phyloP scores from a whole-genome alignment of 2,329 filamentous ascomycete species.

The Stagonosporopsis tanaceti region DNA sequence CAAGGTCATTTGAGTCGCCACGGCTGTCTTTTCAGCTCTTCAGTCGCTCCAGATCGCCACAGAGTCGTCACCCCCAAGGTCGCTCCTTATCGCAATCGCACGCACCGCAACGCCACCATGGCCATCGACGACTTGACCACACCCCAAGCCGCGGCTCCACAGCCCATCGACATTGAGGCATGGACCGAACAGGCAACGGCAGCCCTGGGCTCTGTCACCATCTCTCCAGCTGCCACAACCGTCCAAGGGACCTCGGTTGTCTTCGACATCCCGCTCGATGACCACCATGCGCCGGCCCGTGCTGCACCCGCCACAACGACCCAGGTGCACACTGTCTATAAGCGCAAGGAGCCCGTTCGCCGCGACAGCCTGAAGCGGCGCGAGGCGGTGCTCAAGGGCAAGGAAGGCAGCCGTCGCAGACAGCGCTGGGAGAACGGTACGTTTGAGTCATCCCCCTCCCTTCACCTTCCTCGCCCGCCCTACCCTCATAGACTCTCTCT shows the following conservation, averaged over 20 bases:
- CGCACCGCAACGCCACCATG: conserved; percentile 37
- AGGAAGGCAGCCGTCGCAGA: conserved; percentile 85
- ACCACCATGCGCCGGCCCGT: conserved; percentile 49
- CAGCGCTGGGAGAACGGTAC: conserved; percentile 95
- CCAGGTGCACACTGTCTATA: conserved; percentile 57
- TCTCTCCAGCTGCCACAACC: conserved; percentile 43
- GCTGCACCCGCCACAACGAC: conserved; percentile 44
- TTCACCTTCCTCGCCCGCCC: not conserved
- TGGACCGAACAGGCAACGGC: conserved; percentile 59
- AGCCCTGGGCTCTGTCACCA: conserved; percentile 51
- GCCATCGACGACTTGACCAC: conserved; percentile 41
- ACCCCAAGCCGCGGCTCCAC: conserved; percentile 32
- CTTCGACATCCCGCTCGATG: conserved; percentile 80
- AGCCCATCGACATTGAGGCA: conserved; percentile 55
- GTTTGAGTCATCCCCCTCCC: conserved; percentile 1
- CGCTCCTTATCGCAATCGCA: not conserved
- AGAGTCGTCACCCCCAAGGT: not conserved
- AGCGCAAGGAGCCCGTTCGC: conserved; percentile 63
- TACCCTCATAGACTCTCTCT: not conserved
- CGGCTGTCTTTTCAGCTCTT: no score
- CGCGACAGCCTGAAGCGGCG: conserved; percentile 71
- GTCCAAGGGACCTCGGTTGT: conserved; percentile 66
- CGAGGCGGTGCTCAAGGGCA: conserved; percentile 83
- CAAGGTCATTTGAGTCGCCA: no score
- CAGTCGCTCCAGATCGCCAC: not conserved